A percentile compares a stretch with the other conserved stretches of the same genome.
Evolutionary conservation across 805 yeast species (phyloP).

Genomic region (Metschnikowia kofuensis): DNA sequence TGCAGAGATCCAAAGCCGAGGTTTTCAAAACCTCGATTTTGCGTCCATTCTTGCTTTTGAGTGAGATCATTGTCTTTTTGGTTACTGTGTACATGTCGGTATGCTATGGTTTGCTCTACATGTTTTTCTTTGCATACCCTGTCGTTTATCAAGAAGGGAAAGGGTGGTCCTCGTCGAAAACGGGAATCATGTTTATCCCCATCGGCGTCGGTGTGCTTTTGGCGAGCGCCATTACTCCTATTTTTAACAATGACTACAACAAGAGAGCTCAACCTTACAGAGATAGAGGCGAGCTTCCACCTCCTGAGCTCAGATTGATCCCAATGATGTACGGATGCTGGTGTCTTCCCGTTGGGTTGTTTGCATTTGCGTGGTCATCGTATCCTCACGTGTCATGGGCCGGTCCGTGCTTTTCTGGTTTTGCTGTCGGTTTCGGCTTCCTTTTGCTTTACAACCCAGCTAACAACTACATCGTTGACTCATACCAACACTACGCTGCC

Average conservation of each 20-base stretch:
- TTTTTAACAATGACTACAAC: constrained; percentile 28
- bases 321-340: constrained; percentile 51
- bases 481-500: constrained; percentile 80
- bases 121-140: constrained; percentile 94
- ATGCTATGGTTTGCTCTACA: constrained; percentile 86
- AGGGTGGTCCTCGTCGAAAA: constrained; percentile 57
- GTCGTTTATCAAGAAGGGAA: constrained; percentile 74
- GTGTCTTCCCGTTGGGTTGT: neutral
- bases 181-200: constrained; percentile 88
- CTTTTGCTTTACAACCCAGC: constrained; percentile 56
- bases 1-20: constrained; percentile 38
- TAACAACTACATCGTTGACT: constrained; percentile 84
- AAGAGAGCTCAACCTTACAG: constrained; percentile 42
- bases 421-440: constrained; percentile 62
- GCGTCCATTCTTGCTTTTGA: constrained; percentile 74
- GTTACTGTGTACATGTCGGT: constrained; percentile 85
- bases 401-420: constrained; percentile 58
- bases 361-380: constrained; percentile 55
- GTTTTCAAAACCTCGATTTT: constrained; percentile 61
- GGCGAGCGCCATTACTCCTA: constrained; percentile 51
- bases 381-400: constrained; percentile 73
- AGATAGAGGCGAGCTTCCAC: constrained; percentile 47
- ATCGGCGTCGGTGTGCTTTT: constrained; percentile 72
- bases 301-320: constrained; percentile 75
- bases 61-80: constrained; percentile 83